Percentiles rank a stretch among this genome's conserved stretches.
These are phyloP conservation scores for Fusarium sp. DNA, from an alignment of 2,329 filamentous ascomycete genomes.

Conservation along the genomic window DNA sequence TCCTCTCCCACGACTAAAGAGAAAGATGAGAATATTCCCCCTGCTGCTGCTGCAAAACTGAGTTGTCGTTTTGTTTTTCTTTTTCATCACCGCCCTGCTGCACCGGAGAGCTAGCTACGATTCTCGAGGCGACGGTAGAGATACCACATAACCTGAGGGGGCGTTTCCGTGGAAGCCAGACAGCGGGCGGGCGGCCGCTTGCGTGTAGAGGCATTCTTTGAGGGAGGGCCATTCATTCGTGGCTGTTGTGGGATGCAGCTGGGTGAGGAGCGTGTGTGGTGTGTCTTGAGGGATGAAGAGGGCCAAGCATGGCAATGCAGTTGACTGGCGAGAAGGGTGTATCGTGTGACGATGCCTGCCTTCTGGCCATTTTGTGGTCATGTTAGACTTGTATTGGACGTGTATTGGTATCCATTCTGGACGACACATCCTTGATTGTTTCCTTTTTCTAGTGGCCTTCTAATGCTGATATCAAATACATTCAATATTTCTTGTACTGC, in stretches of 20 bases:
- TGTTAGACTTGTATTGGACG: slow-evolving; percentile 37
- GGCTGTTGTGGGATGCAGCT: slow-evolving; percentile 37
- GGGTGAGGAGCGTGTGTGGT: slow-evolving; percentile 22
- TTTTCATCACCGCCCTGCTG: slow-evolving; percentile 49
- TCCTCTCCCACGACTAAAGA: slow-evolving; percentile 56
- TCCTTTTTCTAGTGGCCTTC: slow-evolving; percentile 69
- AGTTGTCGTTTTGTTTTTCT: slow-evolving; percentile 49
- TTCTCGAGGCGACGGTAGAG: slow-evolving; percentile 48
- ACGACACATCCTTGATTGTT: slow-evolving; percentile 49
- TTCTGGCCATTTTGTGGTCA: slow-evolving; percentile 30
- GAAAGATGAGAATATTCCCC: slow-evolving; percentile 58
- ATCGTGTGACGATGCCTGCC: slow-evolving; percentile 6
- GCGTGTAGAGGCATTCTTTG: slow-evolving; percentile 33
- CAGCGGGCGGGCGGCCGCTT: slow-evolving; percentile 27
- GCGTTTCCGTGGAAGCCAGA: slow-evolving; percentile 24
- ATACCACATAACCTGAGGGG: slow-evolving; percentile 16
- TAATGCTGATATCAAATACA: slow-evolving; percentile 72
- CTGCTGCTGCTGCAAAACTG: slow-evolving; percentile 52
- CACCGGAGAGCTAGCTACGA: slow-evolving; percentile 42
- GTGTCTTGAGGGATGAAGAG: slow-evolving; percentile 35
- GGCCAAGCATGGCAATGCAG: slow-evolving; percentile 35
- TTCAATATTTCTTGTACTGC: slow-evolving; percentile 49
- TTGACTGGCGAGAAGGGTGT: slow-evolving; percentile 33
- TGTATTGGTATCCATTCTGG: slow-evolving; percentile 46
- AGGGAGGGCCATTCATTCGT: slow-evolving; percentile 30